A percentile compares a stretch with the other conserved stretches of the same genome.
Evolutionary conservation across 176 grass and related monocot genomes (phyloP).

Genomic region (Oryza longistaminata): DNA sequence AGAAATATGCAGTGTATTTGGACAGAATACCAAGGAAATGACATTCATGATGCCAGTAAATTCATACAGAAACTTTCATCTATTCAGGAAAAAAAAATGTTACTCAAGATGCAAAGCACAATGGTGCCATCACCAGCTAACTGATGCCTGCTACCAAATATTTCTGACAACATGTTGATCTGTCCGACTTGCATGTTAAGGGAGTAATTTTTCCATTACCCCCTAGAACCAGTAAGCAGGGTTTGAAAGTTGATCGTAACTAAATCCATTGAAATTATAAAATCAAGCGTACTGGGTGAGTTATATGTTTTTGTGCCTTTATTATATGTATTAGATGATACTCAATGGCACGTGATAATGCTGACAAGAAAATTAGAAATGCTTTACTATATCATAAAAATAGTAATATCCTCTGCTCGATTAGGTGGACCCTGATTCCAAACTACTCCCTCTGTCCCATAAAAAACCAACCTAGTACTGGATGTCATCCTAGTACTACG

Average conservation of each 20-base stretch:
- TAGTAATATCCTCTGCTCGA: background rate
- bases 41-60: background rate
- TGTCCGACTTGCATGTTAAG: background rate
- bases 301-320: background rate
- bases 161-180: background rate
- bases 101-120: background rate
- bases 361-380: background rate
- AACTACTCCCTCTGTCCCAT: background rate
- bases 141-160: background rate
- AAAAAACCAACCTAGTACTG: too few species aligned
- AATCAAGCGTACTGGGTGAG: background rate
- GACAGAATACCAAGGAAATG: slow-evolving; percentile 28
- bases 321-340: background rate
- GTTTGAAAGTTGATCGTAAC: background rate
- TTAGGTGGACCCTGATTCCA: background rate
- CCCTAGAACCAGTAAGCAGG: background rate
- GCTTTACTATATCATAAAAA: background rate
- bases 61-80: background rate
- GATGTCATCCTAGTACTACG: too few species aligned
- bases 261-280: background rate
- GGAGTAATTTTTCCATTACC: background rate
- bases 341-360: background rate
- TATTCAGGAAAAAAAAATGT: background rate
- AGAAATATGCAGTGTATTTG: background rate
- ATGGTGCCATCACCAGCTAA: background rate